Evolutionary conservation across 2,329 filamentous ascomycete genomes (phyloP).

Genomic region (Talaromyces sp.): DNA sequence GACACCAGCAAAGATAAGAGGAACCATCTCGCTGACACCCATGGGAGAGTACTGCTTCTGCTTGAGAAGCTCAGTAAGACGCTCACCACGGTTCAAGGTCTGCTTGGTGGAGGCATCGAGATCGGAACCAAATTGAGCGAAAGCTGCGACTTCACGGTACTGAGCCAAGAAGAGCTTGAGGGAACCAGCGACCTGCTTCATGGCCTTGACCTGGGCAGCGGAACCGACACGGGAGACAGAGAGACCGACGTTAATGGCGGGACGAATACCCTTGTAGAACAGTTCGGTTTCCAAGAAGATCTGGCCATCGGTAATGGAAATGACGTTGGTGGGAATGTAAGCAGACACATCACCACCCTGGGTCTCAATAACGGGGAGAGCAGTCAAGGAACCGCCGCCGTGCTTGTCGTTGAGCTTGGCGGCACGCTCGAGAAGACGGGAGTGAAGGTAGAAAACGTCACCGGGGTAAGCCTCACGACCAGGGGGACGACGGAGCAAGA

Average conservation of each 20-base stretch:
- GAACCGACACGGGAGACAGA: conserved; percentile 99
- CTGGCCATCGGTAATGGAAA: conserved; percentile 99
- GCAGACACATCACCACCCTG: conserved; percentile 99
- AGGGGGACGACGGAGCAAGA: conserved; percentile 93
- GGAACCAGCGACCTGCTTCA: conserved; percentile 99
- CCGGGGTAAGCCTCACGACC: conserved; percentile 99
- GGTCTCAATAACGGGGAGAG: conserved; percentile 97
- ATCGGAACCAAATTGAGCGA: conserved; percentile 99
- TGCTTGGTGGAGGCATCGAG: conserved; percentile 98
- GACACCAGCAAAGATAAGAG: conserved; percentile 98
- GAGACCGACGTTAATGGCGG: conserved; percentile 99
- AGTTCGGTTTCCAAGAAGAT: conserved; percentile 99
- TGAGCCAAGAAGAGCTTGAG: conserved; percentile 99
- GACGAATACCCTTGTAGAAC: conserved; percentile 99
- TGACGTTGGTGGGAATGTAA: conserved; percentile 99
- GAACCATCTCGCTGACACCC: conserved; percentile 99
- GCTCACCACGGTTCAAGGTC: conserved; percentile 96
- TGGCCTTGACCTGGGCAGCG: conserved; percentile 98
- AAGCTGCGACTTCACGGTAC: conserved; percentile 99
- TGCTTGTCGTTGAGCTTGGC: conserved; percentile 98
- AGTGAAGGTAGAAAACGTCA: conserved; percentile 99
- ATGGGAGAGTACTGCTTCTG: conserved; percentile 99
- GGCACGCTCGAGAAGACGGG: conserved; percentile 97
- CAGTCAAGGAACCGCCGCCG: conserved; percentile 94
- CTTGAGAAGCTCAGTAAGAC: conserved; percentile 97